Evolutionary conservation across 768 basidiomycete genomes (phyloP), one percentile per base, ranked within the genome.

Genomic region (Tylopilus subfusipes): DNA sequence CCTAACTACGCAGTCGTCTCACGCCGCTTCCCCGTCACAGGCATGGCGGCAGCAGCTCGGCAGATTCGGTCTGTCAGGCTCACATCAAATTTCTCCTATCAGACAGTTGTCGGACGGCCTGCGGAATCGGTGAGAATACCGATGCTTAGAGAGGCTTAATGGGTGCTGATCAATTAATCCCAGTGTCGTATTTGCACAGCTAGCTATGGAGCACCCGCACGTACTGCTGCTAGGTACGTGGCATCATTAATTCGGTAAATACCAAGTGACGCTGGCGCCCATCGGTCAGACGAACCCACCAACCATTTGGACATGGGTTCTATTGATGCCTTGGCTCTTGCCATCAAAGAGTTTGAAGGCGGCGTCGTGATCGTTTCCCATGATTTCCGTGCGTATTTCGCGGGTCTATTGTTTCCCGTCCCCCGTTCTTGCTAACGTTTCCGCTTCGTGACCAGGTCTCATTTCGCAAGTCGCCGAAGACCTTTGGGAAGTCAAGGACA

Each of bases 331-430:
- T 83, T 99, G 45, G 97, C 97, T 8, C 72, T 73, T 24, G 96
- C 97, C 47, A 98, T 99, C 80, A 97, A 96, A 72, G 91, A 90
- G 67, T 99, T 92, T 70, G 88, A 91, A 67, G 97, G 97, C 55
- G 96, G 97, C 65, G 97, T 99, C 38, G 97, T 98, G 63, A 98
- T 99, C 69, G 97, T 99, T 59, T 98, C 95, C 45, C 97, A 98
- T 78, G 96, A 99, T 74, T 99, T 99, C 89, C 90, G 96, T 91
- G 63, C 61, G 88, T 82, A 24, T 52, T 49, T 55, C 55, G 50
- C 52, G 29, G n/a, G 51, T 50, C 44, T 38, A 18, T 40, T 33
- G 22, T 16, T 38, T 27, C 22, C 24, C 43, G 24, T 16, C 29
- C 10, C 42, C 61, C 36, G 29, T 52, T 49, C 19, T 59, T 49